Conservation (phyloP, 345 rosid species). For the Cardiospermum halicacabum region DNA sequence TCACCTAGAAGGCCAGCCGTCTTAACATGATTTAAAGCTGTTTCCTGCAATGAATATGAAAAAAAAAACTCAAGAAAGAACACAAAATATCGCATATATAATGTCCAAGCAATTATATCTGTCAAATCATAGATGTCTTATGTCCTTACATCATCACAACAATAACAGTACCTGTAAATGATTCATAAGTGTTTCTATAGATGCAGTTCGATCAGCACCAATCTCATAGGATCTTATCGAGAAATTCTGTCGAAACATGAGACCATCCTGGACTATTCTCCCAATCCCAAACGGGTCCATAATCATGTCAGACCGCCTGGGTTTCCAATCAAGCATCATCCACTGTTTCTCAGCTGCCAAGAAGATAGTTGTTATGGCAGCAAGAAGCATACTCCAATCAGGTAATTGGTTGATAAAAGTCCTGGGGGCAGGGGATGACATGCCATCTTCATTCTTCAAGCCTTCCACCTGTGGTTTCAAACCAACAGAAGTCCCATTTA, state of each 20-base stretch:
- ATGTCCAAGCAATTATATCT: neutral
- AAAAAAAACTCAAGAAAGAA: neutral
- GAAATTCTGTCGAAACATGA: slow-evolving; percentile 79
- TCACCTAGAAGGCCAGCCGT: slow-evolving; percentile 81
- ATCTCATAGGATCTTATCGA: slow-evolving; percentile 95
- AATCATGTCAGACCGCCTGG: slow-evolving; percentile 76
- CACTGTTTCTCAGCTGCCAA: slow-evolving; percentile 99
- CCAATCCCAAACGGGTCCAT: slow-evolving; percentile 83
- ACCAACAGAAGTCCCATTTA: slow-evolving; percentile 63
- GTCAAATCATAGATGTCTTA: too few species aligned
- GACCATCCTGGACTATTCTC: slow-evolving; percentile 85
- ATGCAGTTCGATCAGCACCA: slow-evolving; percentile 96
- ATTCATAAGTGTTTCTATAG: slow-evolving; percentile 95
- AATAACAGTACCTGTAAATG: slow-evolving; percentile 67
- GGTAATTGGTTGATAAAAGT: slow-evolving; percentile 93
- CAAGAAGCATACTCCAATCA: slow-evolving; percentile 99
- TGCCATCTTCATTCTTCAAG: slow-evolving; percentile 44
- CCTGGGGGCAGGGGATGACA: slow-evolving; percentile 62
- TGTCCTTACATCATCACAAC: neutral
- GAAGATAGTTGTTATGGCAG: slow-evolving; percentile 93
- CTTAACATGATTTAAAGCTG: slow-evolving; percentile 92
- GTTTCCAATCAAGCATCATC: slow-evolving; percentile 99
- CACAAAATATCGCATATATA: neutral
- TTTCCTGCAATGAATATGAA: slow-evolving; percentile 52
- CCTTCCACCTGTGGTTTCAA: slow-evolving; percentile 39